Base-by-base conservation (phyloP, 2,329 filamentous ascomycete species). In the Myriosclerotinia scirpicola region DNA sequence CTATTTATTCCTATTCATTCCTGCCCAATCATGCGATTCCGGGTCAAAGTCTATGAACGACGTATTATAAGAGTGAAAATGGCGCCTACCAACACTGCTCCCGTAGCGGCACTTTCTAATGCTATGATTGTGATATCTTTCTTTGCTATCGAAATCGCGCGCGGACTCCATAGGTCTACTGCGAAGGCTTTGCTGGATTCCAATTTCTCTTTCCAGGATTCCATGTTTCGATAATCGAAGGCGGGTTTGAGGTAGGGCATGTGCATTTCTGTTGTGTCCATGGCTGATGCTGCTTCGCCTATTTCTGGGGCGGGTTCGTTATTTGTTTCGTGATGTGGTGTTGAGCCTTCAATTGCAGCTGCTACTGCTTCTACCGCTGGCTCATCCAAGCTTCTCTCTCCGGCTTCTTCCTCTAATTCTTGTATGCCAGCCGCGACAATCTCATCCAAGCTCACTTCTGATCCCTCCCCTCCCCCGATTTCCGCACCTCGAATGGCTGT, bases 101-200 rank as follows among this genome's bases (percentile, higher is more conserved):
- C 90, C 0, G 86, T 83, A 38, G 85, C 82, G 9, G 85, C 87
- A 65, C 89, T 85, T 77, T 93, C 86, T 46, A 92, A 78, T 59
- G 85, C 88, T 71, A 91, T 80, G n/a, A 89, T 78, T 2, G 90
- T 91, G 42, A 90, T 79, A 73, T 93, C 90, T 63, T 85, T 84
- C 81, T 91, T 90, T 54, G 85, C 84, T 69, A 92, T 73, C 59
- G 83, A 80, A 73, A 92, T 80, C 68, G 79, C 79, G 71, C 87
- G 82, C 66, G 92, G 87, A 77, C 89, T 91, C 78, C 84, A 85
- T 20, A 92, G 77, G 69, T 92, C 88, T 52, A 79, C 73, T 6
- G 84, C 72, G 4, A 79, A 80, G 8, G 81, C 79, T 72, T 79
- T 82, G 81, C 85, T 87, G 76, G 65, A 78, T 78, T 70, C 87